These are phyloP conservation scores for Aciculoconidium aculeatum DNA, from an alignment of 805 yeast genomes.

Conservation along the genomic window DNA sequence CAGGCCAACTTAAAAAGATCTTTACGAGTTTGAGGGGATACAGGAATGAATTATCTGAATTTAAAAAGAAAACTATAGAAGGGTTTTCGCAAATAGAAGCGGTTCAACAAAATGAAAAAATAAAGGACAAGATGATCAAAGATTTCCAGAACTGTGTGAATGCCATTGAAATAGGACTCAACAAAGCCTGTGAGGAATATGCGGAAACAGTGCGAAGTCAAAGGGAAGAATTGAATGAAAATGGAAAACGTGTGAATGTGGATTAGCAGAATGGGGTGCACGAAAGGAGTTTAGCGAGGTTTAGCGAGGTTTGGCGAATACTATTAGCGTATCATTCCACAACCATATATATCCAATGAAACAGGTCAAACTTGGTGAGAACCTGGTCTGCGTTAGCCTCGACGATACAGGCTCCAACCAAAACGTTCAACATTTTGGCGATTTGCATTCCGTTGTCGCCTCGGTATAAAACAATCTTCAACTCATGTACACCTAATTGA, in stretches of 20 bases:
- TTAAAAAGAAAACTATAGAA: conserved; percentile 18
- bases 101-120: conserved; percentile 22
- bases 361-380: too few relatives aligned
- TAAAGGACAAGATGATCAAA: conserved; percentile 25
- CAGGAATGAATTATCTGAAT: conserved; percentile 20
- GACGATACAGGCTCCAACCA: too few relatives aligned
- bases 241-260: conserved; percentile 26
- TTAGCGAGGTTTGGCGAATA: too few relatives aligned
- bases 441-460: too few relatives aligned
- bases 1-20: conserved; percentile 33
- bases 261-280: too few relatives aligned
- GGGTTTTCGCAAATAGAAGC: conserved; percentile 11
- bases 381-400: too few relatives aligned
- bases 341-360: too few relatives aligned
- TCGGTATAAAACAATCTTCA: too few relatives aligned
- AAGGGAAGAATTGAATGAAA: conserved; percentile 19
- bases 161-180: conserved; percentile 27
- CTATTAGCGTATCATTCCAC: too few relatives aligned
- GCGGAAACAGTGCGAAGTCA: conserved; percentile 19
- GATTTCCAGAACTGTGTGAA: conserved; percentile 29
- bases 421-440: too few relatives aligned
- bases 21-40: conserved; percentile 32
- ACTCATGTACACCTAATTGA: too few relatives aligned
- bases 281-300: too few relatives aligned
- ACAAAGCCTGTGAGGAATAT: conserved; percentile 31